Conservation (phyloP, 2,329 filamentous ascomycete genomes). For the Aspergillus sp. region DNA sequence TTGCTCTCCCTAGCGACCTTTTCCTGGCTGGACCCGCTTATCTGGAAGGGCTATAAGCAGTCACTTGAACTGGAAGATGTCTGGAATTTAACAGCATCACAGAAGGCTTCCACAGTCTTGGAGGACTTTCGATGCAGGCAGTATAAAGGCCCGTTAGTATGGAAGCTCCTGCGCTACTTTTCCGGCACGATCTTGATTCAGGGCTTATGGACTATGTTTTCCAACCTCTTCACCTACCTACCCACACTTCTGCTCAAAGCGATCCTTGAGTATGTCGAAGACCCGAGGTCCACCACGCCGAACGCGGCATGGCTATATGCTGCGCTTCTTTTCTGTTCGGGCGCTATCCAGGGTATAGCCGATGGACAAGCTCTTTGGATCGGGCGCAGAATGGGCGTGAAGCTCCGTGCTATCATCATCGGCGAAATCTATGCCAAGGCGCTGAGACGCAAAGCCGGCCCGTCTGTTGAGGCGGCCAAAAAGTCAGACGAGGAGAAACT, state of each 20-base stretch:
- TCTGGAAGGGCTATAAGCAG: conserved; percentile 86
- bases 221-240: conserved; percentile 83
- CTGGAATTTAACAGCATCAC: conserved; percentile 87
- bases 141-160: conserved; percentile 77
- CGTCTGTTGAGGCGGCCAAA: conserved; percentile 73
- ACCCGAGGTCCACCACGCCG: conserved; percentile 71
- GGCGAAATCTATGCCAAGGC: conserved; percentile 98
- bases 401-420: conserved; percentile 90
- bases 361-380: conserved; percentile 91
- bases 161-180: conserved; percentile 85
- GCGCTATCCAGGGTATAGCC: conserved; percentile 77
- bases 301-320: conserved; percentile 98
- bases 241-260: conserved; percentile 89
- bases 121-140: conserved; percentile 82
- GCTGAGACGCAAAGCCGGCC: conserved; percentile 83
- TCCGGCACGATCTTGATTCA: conserved; percentile 75
- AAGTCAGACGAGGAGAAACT: conserved; percentile 58
- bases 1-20: conserved; percentile 87
- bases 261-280: conserved; percentile 93
- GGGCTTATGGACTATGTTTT: conserved; percentile 76
- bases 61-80: conserved; percentile 82
- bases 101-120: conserved; percentile 83
- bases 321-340: conserved; percentile 82
- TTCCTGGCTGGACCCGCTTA: conserved; percentile 85
- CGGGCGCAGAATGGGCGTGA: conserved; percentile 91